Percentiles rank a stretch among this genome's conserved stretches.
phyloP scores from a whole-genome alignment of 805 yeast species.

The Wickerhamiella dianesei region DNA sequence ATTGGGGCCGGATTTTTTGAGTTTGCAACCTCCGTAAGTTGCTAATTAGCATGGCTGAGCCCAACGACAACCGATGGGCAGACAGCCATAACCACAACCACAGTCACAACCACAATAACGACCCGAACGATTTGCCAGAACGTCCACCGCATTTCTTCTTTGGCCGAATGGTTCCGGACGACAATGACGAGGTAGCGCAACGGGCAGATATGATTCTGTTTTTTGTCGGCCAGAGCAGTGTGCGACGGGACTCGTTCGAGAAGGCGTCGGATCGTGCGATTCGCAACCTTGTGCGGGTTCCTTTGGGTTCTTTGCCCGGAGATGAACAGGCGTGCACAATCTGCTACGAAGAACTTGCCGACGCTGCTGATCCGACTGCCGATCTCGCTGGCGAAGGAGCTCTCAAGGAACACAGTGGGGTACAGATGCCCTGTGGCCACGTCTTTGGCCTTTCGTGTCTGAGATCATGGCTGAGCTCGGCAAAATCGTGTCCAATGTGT shows the following conservation, averaged over 20 bases:
- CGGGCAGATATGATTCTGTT: background rate
- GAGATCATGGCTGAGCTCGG: slow-evolving; percentile 64
- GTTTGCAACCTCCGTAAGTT: no score
- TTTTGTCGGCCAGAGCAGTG: background rate
- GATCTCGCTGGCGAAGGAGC: slow-evolving; percentile 2
- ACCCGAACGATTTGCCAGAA: background rate
- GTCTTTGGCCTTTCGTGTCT: slow-evolving; percentile 78
- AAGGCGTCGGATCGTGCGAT: slow-evolving; percentile 8
- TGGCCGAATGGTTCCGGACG: background rate
- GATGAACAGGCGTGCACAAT: slow-evolving; percentile 14
- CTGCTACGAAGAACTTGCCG: slow-evolving; percentile 16
- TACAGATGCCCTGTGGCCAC: slow-evolving; percentile 74
- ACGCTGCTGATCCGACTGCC: background rate
- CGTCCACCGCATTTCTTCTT: background rate
- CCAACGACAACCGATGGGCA: no score
- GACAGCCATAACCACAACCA: no score
- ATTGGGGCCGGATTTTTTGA: no score
- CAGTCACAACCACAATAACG: no score
- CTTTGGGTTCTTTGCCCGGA: slow-evolving; percentile 7
- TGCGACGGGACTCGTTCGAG: background rate
- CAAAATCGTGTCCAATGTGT: slow-evolving; percentile 78
- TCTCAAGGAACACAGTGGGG: slow-evolving; percentile 41
- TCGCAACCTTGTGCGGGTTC: slow-evolving; percentile 4
- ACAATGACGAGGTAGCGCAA: no score
- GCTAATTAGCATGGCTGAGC: no score